phyloP scores from a whole-genome alignment of 2,329 filamentous ascomycete species.

The Arthrobotrys pseudoclavata region DNA sequence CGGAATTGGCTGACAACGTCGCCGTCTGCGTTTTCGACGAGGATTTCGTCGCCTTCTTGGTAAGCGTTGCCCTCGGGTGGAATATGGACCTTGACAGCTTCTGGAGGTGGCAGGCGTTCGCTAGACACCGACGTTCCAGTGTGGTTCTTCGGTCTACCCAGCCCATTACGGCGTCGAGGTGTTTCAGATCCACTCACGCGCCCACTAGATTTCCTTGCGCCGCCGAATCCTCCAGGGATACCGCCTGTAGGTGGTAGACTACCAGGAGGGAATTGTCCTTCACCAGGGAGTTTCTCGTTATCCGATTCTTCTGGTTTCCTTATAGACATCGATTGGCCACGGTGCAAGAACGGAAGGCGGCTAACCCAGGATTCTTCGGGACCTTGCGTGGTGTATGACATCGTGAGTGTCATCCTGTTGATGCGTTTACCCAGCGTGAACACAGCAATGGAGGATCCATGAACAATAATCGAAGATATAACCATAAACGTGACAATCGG shows the following conservation, averaged over 20 bases:
- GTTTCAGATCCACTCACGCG: constrained; percentile 91
- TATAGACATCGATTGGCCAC: constrained; percentile 82
- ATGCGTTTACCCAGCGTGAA: constrained; percentile 98
- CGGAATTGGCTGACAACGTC: constrained; percentile 62
- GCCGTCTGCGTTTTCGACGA: constrained; percentile 62
- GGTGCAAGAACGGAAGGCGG: constrained; percentile 83
- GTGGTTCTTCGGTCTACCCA: constrained; percentile 66
- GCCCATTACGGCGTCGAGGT: constrained; percentile 71
- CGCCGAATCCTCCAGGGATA: constrained; percentile 81
- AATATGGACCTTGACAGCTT: constrained; percentile 47
- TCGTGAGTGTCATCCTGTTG: constrained; percentile 78
- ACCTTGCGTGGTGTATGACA: constrained; percentile 95
- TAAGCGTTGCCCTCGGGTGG: constrained; percentile 58
- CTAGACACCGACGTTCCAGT: constrained; percentile 65
- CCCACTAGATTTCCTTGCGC: constrained; percentile 84
- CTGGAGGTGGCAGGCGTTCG: constrained; percentile 63
- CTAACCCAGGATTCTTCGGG: constrained; percentile 96
- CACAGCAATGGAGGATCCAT: constrained; percentile 97
- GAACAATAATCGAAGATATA: constrained; percentile 91
- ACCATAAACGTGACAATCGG: constrained; percentile 95
- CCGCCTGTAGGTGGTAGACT: constrained; percentile 76
- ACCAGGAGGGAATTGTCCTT: constrained; percentile 61
- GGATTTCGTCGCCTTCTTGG: constrained; percentile 63
- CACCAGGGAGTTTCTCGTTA: constrained; percentile 70
- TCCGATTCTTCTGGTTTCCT: constrained; percentile 76